These are phyloP conservation scores for Aspergillus panamensis DNA, from an alignment of 495 filamentous ascomycete species.

Conservation along the genomic window DNA sequence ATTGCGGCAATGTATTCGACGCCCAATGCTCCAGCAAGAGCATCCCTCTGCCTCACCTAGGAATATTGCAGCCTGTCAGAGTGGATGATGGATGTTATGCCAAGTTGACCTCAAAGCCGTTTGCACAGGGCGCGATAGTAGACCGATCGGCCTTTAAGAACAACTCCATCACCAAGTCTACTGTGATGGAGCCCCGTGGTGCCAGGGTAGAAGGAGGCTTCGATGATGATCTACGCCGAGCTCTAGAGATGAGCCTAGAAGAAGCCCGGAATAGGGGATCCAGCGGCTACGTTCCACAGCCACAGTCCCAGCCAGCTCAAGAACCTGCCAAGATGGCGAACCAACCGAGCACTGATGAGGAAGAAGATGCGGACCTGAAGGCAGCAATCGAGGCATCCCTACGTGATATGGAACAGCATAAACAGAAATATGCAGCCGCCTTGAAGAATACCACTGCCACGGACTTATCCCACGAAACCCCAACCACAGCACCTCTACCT, in stretches of 20 bases:
- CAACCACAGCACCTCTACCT: slow-evolving; percentile 48
- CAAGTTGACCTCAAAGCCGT: slow-evolving; percentile 74
- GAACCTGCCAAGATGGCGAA: slow-evolving; percentile 22
- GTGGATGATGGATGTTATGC: slow-evolving; percentile 97
- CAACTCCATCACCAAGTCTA: slow-evolving; percentile 51
- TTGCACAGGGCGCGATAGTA: slow-evolving; percentile 38
- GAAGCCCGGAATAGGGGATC: slow-evolving; percentile 76
- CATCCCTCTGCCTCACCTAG: slow-evolving; percentile 84
- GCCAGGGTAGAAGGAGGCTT: slow-evolving; percentile 83
- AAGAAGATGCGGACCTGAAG: slow-evolving; percentile 88
- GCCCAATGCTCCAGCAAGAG: slow-evolving; percentile 87
- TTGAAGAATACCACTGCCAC: slow-evolving; percentile 61
- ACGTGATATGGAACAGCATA: slow-evolving; percentile 97
- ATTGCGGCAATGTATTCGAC: slow-evolving; percentile 96
- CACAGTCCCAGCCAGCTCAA: slow-evolving; percentile 34
- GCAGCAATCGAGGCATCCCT: slow-evolving; percentile 96
- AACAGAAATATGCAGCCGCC: slow-evolving; percentile 77
- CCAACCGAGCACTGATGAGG: slow-evolving; percentile 28
- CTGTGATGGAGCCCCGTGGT: slow-evolving; percentile 80
- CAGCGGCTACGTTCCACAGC: slow-evolving; percentile 66
- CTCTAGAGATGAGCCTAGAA: slow-evolving; percentile 93
- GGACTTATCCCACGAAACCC: slow-evolving; percentile 26
- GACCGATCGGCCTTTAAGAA: slow-evolving; percentile 50
- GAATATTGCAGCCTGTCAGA: slow-evolving; percentile 84
- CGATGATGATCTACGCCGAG: slow-evolving; percentile 90